These are phyloP conservation scores for Hamamelis virginiana DNA, from an alignment of 164 flowering plant species.

Conservation along the genomic window DNA sequence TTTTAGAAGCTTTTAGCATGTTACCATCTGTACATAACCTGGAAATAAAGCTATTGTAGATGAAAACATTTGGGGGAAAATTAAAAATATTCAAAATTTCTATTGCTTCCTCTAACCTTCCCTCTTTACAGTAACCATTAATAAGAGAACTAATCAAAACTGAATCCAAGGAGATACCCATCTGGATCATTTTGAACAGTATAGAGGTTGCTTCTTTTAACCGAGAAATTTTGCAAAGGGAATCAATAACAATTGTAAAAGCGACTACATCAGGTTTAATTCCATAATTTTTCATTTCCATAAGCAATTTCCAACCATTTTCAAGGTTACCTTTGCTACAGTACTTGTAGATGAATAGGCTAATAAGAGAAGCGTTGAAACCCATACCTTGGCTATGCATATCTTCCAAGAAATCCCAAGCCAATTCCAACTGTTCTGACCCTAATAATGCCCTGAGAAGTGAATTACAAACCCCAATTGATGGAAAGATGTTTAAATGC, in stretches of 20 bases:
- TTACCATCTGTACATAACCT: conserved; percentile 37
- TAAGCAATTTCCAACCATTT: conserved; percentile 40
- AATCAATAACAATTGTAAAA: conserved; percentile 38
- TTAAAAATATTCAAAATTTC: conserved; percentile 26
- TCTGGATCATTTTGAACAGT: conserved; percentile 35
- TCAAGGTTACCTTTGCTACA: conserved; percentile 36
- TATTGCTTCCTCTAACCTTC: conserved; percentile 31
- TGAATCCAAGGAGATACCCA: conserved; percentile 38
- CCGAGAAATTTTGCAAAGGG: conserved; percentile 37
- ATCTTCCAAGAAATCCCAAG: conserved; percentile 42
- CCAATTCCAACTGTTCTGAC: conserved; percentile 31
- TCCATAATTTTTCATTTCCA: conserved; percentile 37
- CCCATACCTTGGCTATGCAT: conserved; percentile 28
- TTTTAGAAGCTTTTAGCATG: conserved; percentile 34
- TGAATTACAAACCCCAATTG: conserved; percentile 31
- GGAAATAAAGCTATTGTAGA: conserved; percentile 50
- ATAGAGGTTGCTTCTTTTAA: conserved; percentile 44
- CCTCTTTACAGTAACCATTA: conserved; percentile 44
- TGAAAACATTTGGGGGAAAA: conserved; percentile 29
- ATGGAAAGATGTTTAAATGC: conserved; percentile 28
- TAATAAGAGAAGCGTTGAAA: conserved; percentile 28
- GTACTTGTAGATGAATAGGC: conserved; percentile 34
- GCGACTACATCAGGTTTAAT: conserved; percentile 46
- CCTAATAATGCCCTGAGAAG: conserved; percentile 31
- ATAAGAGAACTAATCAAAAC: conserved; percentile 38